Conservation (phyloP, 345 rosid species). For the Leavenworthia alabamica region DNA sequence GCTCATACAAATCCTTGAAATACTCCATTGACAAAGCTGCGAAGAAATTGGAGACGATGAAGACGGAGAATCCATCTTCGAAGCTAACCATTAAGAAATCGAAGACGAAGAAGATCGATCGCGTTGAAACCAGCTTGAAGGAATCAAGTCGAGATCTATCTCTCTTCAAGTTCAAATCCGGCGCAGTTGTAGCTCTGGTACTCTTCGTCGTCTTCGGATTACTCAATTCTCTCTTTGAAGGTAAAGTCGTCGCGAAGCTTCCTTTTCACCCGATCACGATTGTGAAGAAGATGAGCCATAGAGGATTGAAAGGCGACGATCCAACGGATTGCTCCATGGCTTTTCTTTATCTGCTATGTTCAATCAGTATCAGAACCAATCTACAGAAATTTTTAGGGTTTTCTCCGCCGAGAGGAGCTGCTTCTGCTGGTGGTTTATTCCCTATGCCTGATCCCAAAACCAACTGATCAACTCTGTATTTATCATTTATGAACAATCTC, state of each 20-base stretch:
- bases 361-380: slow-evolving; percentile 87
- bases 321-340: slow-evolving; percentile 96
- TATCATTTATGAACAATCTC: not conserved
- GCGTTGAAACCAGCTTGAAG: slow-evolving; percentile 85
- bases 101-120: slow-evolving; percentile 91
- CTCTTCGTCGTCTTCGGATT: slow-evolving; percentile 87
- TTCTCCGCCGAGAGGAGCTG: slow-evolving; percentile 74
- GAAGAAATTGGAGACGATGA: slow-evolving; percentile 92
- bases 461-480: slow-evolving; percentile 36
- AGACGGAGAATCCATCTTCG: slow-evolving; percentile 48
- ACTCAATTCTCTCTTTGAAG: slow-evolving; percentile 85
- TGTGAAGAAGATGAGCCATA: slow-evolving; percentile 90
- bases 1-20: slow-evolving; percentile 82
- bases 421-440: slow-evolving; percentile 69
- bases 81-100: slow-evolving; percentile 60
- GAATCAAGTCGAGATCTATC: slow-evolving; percentile 94
- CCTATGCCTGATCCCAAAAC: slow-evolving; percentile 95
- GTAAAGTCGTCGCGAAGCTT: slow-evolving; percentile 86
- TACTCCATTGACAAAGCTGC: slow-evolving; percentile 94
- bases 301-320: slow-evolving; percentile 78
- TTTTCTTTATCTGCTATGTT: slow-evolving; percentile 70
- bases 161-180: slow-evolving; percentile 98
- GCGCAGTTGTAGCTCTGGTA: slow-evolving; percentile 91
- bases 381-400: slow-evolving; percentile 77
- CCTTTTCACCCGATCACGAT: slow-evolving; percentile 73